These are phyloP conservation scores for Cercospora nicotianae DNA, from an alignment of 2,329 filamentous ascomycete genomes.

Conservation along the genomic window DNA sequence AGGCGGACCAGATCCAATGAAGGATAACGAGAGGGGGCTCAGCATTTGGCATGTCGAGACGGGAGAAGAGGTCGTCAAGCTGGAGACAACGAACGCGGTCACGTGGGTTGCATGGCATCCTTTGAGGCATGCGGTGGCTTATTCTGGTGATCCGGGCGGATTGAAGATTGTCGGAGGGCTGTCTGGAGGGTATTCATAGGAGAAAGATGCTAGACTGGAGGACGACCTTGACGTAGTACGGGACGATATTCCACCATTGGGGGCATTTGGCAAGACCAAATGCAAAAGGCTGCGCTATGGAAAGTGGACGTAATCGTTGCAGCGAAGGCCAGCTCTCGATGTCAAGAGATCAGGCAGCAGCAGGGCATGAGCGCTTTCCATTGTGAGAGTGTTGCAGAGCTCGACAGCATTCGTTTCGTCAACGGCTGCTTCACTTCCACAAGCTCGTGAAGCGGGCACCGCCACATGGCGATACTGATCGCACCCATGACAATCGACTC, in stretches of 20 bases:
- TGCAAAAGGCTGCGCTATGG: background rate
- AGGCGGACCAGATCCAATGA: slow-evolving; percentile 44
- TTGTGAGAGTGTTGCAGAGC: too few species aligned
- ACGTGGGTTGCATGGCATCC: slow-evolving; percentile 75
- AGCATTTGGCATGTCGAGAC: slow-evolving; percentile 72
- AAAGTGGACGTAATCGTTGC: background rate
- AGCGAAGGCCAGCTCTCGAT: too few species aligned
- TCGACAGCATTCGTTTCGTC: too few species aligned
- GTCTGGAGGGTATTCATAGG: slow-evolving; percentile 14
- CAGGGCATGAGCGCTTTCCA: too few species aligned
- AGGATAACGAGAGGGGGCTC: slow-evolving; percentile 67
- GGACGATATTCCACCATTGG: background rate
- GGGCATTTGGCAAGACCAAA: background rate
- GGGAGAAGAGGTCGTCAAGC: slow-evolving; percentile 69
- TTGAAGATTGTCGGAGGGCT: slow-evolving; percentile 64
- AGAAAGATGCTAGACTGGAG: background rate
- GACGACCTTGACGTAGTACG: background rate
- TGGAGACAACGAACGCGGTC: slow-evolving; percentile 66
- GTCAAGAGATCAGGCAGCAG: background rate
- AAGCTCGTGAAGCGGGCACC: too few species aligned
- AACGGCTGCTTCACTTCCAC: too few species aligned
- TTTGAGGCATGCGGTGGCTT: slow-evolving; percentile 70
- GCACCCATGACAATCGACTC: too few species aligned
- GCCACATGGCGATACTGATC: too few species aligned
- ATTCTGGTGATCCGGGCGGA: slow-evolving; percentile 64